Conservation (phyloP, 495 filamentous ascomycete genomes). For the Aspergillus diversus region DNA sequence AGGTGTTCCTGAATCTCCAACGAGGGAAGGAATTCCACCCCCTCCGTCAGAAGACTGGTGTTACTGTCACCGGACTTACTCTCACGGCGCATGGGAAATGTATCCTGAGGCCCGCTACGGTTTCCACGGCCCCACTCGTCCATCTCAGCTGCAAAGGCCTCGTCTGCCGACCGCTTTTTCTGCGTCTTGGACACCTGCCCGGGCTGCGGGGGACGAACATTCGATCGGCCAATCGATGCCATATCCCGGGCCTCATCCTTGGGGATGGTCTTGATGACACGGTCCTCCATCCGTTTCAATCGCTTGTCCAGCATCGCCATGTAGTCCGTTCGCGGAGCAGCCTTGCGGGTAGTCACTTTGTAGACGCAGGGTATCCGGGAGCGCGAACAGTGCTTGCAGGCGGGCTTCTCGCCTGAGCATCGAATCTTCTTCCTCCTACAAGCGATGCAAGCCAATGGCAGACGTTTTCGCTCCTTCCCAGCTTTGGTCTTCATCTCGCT, state of each 20-base stretch:
- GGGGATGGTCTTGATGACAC: slow-evolving; percentile 93
- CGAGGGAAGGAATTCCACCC: slow-evolving; percentile 80
- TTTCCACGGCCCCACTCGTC: slow-evolving; percentile 77
- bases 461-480: slow-evolving; percentile 90
- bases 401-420: slow-evolving; percentile 96
- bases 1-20: slow-evolving; percentile 93
- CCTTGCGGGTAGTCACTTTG: slow-evolving; percentile 93
- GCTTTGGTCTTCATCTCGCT: slow-evolving; percentile 97
- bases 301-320: slow-evolving; percentile 99
- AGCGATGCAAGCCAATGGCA: slow-evolving; percentile 94
- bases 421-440: slow-evolving; percentile 97
- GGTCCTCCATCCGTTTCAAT: slow-evolving; percentile 93
- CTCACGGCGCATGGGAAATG: slow-evolving; percentile 58
- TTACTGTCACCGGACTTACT: slow-evolving; percentile 68
- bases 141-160: slow-evolving; percentile 83
- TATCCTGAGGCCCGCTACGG: slow-evolving; percentile 50
- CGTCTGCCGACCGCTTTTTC: slow-evolving; percentile 86
- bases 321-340: slow-evolving; percentile 95
- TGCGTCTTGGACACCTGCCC: slow-evolving; percentile 58
- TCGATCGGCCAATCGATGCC: slow-evolving; percentile 66
- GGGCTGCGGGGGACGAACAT: slow-evolving; percentile 78
- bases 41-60: slow-evolving; percentile 70
- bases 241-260: slow-evolving; percentile 71
- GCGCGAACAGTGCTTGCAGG: slow-evolving; percentile 93
- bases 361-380: slow-evolving; percentile 98